Conservation (phyloP, 305 asterid genomes). For the Fraxinus greggii region DNA sequence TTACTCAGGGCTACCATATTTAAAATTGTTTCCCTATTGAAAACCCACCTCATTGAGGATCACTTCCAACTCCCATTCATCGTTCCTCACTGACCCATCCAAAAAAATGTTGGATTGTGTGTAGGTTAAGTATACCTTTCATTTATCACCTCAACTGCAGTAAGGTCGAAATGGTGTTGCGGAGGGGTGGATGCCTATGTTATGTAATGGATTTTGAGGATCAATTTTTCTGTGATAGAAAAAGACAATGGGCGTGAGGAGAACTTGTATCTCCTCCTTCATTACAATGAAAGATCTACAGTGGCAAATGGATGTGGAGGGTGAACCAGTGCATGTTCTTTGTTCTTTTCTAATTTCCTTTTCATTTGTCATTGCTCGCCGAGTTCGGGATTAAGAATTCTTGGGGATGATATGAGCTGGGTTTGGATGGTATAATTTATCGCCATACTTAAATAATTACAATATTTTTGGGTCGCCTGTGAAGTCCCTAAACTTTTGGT, state of each 20-base stretch:
- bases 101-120: not conserved
- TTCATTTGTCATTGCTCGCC: not conserved
- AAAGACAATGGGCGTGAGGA: not conserved
- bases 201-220: not conserved
- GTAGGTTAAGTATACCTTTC: not conserved
- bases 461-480: not conserved
- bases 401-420: not conserved
- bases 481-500: not conserved
- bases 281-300: not conserved
- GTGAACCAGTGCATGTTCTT: not conserved
- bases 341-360: not conserved
- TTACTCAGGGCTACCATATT: not conserved
- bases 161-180: not conserved
- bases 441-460: not conserved
- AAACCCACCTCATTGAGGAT: not conserved
- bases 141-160: not conserved
- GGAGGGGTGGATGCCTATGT: not conserved
- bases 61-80: not conserved
- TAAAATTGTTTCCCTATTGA: not conserved
- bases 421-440: not conserved
- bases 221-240: not conserved
- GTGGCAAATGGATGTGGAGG: not conserved
- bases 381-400: not conserved
- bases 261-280: not conserved
- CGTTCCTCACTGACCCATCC: not conserved